These are phyloP conservation scores for Gnomoniopsis sp. DNA, from an alignment of 2,329 filamentous ascomycete genomes.

Conservation along the genomic window DNA sequence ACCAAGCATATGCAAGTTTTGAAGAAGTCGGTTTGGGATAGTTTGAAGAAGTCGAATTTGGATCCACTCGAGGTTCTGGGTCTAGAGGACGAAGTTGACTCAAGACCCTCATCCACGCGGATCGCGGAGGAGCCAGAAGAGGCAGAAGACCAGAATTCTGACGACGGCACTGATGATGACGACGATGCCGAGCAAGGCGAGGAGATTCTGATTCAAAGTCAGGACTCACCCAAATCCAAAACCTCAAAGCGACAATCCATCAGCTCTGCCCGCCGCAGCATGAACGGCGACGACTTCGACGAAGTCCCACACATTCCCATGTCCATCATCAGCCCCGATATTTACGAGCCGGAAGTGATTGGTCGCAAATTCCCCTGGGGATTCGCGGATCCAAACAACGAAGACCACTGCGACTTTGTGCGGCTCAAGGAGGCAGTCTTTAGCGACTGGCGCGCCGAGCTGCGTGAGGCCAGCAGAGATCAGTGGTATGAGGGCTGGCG, in stretches of 20 bases:
- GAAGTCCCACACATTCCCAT: constrained; percentile 75
- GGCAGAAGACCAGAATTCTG: constrained; percentile 41
- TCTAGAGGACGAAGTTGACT: constrained; percentile 70
- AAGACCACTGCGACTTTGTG: constrained; percentile 89
- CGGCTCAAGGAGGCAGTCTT: constrained; percentile 91
- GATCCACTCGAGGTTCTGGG: constrained; percentile 86
- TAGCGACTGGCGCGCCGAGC: constrained; percentile 84
- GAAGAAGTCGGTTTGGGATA: constrained; percentile 87
- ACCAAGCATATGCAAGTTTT: constrained; percentile 88
- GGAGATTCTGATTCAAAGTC: constrained; percentile 35
- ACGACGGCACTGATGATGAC: constrained; percentile 26
- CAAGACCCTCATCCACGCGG: constrained; percentile 43
- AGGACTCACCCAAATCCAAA: constrained; percentile 32
- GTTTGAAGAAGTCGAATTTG: constrained; percentile 78
- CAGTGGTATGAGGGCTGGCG: constrained; percentile 97
- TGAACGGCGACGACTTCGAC: constrained; percentile 40
- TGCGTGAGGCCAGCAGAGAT: constrained; percentile 86
- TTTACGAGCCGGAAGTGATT: constrained; percentile 75
- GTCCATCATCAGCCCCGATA: constrained; percentile 90
- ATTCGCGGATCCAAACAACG: constrained; percentile 89
- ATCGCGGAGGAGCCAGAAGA: constrained; percentile 48
- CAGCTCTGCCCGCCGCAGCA: constrained; percentile 42
- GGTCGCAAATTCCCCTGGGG: constrained; percentile 96
- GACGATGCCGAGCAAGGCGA: constrained; percentile 28
- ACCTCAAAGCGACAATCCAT: constrained; percentile 44